phyloP scores from a whole-genome alignment of 306 rosid genomes.

The Prunus armeniaca region DNA sequence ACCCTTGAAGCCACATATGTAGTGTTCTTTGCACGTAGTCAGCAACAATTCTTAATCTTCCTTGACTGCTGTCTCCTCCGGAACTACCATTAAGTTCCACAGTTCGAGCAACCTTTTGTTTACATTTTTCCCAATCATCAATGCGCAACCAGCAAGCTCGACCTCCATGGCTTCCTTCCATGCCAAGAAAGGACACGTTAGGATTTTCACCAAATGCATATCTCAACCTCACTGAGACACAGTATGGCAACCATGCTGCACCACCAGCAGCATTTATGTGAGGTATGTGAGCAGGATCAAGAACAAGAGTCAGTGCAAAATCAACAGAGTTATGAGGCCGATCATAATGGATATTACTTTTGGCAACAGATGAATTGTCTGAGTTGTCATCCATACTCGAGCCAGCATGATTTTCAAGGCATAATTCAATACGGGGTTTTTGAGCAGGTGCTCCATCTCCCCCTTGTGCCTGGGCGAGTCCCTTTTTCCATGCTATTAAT shows the following conservation, averaged over 20 bases:
- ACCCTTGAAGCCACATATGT: constrained; percentile 77
- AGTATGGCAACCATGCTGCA: constrained; percentile 98
- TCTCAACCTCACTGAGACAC: constrained; percentile 86
- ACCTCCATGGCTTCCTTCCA: constrained; percentile 99
- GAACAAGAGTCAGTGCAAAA: constrained; percentile 92
- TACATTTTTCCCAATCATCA: constrained; percentile 96
- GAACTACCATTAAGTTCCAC: constrained; percentile 67
- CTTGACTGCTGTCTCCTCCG: constrained; percentile 70
- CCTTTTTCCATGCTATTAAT: constrained; percentile 96
- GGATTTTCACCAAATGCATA: constrained; percentile 79
- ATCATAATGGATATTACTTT: constrained; percentile 90
- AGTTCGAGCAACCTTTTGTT: constrained; percentile 62
- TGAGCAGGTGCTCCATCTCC: constrained; percentile 88
- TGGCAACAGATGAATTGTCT: constrained; percentile 62
- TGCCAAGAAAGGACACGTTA: constrained; percentile 74
- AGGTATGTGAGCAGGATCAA: constrained; percentile 93
- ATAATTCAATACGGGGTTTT: constrained; percentile 90
- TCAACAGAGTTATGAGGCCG: constrained; percentile 85
- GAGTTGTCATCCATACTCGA: constrained; percentile 50
- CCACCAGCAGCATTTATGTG: constrained; percentile 92
- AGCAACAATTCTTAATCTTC: constrained; percentile 88
- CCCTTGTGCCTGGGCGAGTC: constrained; percentile 73
- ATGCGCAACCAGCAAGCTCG: constrained; percentile 83
- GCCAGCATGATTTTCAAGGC: constrained; percentile 96
- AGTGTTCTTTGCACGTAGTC: constrained; percentile 82